Percentiles rank a stretch among this genome's conserved stretches.
These are phyloP conservation scores for Penicillium sp. DNA, from an alignment of 2,329 filamentous ascomycete genomes.

Conservation along the genomic window DNA sequence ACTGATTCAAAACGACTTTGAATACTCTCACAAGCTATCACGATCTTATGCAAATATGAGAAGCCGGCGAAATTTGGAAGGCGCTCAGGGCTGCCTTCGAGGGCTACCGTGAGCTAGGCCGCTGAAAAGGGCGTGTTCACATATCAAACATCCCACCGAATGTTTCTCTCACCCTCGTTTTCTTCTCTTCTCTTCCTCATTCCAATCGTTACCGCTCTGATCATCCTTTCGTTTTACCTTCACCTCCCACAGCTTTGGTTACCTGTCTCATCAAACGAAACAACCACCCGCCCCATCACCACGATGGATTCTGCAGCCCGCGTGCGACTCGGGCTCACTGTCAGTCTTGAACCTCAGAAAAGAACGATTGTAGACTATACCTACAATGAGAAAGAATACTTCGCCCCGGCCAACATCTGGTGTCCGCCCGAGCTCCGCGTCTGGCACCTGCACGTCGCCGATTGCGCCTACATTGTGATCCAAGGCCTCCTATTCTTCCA, in stretches of 20 bases:
- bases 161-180: background rate
- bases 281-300: background rate
- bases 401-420: constrained; percentile 21
- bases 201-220: background rate
- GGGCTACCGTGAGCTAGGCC: background rate
- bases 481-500: constrained; percentile 21
- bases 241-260: background rate
- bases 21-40: background rate
- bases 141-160: background rate
- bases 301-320: background rate
- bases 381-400: constrained; percentile 21
- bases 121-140: background rate
- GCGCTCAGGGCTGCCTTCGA: background rate
- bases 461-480: constrained; percentile 22
- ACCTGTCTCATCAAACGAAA: background rate
- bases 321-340: background rate
- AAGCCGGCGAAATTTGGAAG: background rate
- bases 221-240: background rate
- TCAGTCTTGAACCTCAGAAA: too few species aligned
- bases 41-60: background rate
- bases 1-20: background rate
- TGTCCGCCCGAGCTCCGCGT: background rate
- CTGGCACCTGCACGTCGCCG: constrained; percentile 21
- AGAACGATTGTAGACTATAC: constrained; percentile 19
- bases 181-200: background rate